These are phyloP conservation scores for Carex cristatella DNA, from an alignment of 176 grass and related monocot genomes.

Conservation along the genomic window DNA sequence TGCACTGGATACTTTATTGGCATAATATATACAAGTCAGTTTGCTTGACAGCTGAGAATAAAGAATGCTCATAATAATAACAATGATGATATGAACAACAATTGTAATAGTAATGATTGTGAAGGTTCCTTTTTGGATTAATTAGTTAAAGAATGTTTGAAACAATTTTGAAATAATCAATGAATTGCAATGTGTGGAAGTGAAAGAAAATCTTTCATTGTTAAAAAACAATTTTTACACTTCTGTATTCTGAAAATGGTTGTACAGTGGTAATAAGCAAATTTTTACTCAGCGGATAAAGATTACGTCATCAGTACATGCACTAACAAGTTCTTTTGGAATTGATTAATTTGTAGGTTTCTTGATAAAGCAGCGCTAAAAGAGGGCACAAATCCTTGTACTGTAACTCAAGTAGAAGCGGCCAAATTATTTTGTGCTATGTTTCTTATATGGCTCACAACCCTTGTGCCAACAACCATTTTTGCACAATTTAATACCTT, in stretches of 20 bases:
- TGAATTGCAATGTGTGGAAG: not conserved
- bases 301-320: not conserved
- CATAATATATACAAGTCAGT: not conserved
- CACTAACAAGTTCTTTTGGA: not conserved
- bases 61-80: not conserved
- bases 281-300: not conserved
- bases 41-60: not conserved
- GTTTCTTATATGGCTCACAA: conserved; percentile 51
- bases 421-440: conserved; percentile 49
- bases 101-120: not conserved
- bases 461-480: conserved; percentile 61
- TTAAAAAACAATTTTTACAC: not conserved
- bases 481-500: conserved; percentile 70
- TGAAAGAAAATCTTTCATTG: not conserved
- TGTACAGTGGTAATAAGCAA: not conserved
- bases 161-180: not conserved
- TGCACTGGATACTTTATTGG: not conserved
- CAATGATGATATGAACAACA: not conserved
- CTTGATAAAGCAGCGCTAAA: conserved; percentile 50
- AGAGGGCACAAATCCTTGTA: conserved; percentile 10
- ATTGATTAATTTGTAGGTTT: conserved; percentile 14
- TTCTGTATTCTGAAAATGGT: not conserved
- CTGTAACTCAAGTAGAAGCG: conserved; percentile 65
- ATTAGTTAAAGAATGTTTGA: not conserved
- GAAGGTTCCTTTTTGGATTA: not conserved